Evolutionary conservation across 2,329 filamentous ascomycete genomes (phyloP).

Genomic region (Pseudocercospora ulei): DNA sequence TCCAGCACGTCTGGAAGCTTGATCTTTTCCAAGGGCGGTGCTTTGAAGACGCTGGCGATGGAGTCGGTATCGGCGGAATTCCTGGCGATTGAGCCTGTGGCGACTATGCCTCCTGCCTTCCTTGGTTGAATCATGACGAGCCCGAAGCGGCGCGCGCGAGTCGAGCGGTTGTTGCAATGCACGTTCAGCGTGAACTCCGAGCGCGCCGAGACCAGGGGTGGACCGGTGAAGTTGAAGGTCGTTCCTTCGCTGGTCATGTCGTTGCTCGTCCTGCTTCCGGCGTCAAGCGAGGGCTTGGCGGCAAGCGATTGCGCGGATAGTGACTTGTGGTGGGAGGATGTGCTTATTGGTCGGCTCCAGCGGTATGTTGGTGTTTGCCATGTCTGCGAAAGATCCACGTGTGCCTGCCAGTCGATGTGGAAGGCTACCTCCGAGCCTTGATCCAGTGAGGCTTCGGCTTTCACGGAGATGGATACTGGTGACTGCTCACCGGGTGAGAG

Average conservation of each 20-base stretch:
- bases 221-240: constrained; percentile 63
- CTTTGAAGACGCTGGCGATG: constrained; percentile 19
- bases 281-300: constrained; percentile 10
- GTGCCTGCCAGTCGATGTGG: constrained; percentile 25
- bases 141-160: constrained; percentile 56
- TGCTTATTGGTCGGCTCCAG: constrained; percentile 26
- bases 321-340: constrained; percentile 17
- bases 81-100: constrained; percentile 1
- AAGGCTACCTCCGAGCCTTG: constrained; percentile 22
- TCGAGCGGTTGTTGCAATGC: constrained; percentile 64
- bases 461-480: constrained; percentile 19
- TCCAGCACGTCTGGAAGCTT: constrained; percentile 62
- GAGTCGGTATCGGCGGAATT: constrained; percentile 13
- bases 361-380: constrained; percentile 20
- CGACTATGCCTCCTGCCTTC: constrained; percentile 8
- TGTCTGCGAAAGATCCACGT: constrained; percentile 22
- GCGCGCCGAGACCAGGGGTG: constrained; percentile 51
- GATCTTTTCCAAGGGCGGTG: constrained; percentile 35
- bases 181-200: constrained; percentile 63
- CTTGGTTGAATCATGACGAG: constrained; percentile 42
- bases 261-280: not conserved
- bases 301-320: constrained; percentile 14
- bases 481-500: not conserved
- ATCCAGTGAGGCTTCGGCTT: constrained; percentile 22
- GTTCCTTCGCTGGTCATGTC: constrained; percentile 43